Evolutionary conservation across 495 filamentous ascomycete genomes (phyloP), one percentile per base, ranked within the genome.

Genomic region (Penicillium verhagenii): DNA sequence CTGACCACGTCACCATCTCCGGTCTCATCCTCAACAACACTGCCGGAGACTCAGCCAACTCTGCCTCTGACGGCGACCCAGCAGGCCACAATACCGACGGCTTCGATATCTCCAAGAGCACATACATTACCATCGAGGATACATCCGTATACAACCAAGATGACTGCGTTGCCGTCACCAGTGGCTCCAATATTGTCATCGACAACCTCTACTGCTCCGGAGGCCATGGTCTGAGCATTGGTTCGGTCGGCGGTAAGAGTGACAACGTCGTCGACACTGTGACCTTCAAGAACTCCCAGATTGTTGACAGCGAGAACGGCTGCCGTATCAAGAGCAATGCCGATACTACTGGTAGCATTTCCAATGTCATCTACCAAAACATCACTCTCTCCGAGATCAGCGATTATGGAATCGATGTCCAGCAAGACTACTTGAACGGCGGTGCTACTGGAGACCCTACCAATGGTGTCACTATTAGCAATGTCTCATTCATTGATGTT

Each of bases 81-180:
- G 66, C 69, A 6, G 85, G 78, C 6, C 79, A 85, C 53, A 88
- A 88, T 65, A 87, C 85, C 6, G 86, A 89, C 56, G 86, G 75
- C 6, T 89, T 88, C 61, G 86, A 88, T 53, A 73, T 89, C 53
- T 78, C 82, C 11, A 63, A 60, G 2, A 78, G 72, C 6, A 73
- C 68, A 25, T 70, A 75, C 16, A 69, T 86, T 11, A 77, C 69
- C 20, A 83, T 88, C 54, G 70, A 68, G 11, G 73, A 74, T 18
- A 78, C 80, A 8, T 79, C 64, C 24, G 76, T 86, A 4, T 74
- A 81, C 51, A 87, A 82, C 60, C 85, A 88, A 63, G 85, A 87
- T 57, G 85, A 88, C 60, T 88, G 85, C 60, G 66, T 87, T 11
- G 85, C 85, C 6, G 63, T 88, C 52, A 88, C 85, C 64, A 80